These are phyloP conservation scores for Penicillium brevicompactum DNA, from an alignment of 2,329 filamentous ascomycete species.

Conservation along the genomic window DNA sequence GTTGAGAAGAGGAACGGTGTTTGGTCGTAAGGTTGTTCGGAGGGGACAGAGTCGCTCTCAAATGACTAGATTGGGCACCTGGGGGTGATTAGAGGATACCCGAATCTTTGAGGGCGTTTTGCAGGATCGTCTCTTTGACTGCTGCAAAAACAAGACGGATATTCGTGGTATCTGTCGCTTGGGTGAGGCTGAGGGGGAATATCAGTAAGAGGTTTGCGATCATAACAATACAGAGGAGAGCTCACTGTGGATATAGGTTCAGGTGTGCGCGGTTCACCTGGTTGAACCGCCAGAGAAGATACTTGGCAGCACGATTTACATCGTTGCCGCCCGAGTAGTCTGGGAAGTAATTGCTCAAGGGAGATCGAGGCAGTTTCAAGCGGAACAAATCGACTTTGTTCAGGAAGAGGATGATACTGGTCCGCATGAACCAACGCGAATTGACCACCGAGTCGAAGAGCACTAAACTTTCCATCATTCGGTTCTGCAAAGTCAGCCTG, in stretches of 20 bases:
- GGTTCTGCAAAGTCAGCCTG: constrained; percentile 67
- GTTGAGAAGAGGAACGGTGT: constrained; percentile 5
- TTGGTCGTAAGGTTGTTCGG: constrained; percentile 2
- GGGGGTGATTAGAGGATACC: constrained; percentile 70
- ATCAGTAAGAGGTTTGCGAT: constrained; percentile 11
- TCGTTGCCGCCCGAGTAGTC: constrained; percentile 98
- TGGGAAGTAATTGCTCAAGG: constrained; percentile 91
- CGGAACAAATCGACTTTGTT: constrained; percentile 99
- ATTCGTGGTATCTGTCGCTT: constrained; percentile 98
- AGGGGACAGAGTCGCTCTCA: background rate
- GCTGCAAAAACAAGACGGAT: constrained; percentile 97
- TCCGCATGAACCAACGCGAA: constrained; percentile 98
- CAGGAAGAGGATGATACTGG: constrained; percentile 96
- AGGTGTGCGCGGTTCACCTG: constrained; percentile 96
- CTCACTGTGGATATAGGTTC: constrained; percentile 96
- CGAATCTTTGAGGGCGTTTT: constrained; percentile 97
- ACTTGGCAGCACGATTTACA: constrained; percentile 97
- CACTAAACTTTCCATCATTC: constrained; percentile 98
- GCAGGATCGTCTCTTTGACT: constrained; percentile 97
- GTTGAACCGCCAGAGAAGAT: constrained; percentile 96
- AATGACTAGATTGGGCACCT: constrained; percentile 3
- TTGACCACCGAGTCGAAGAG: constrained; percentile 99
- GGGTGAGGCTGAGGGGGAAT: constrained; percentile 73
- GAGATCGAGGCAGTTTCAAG: constrained; percentile 85
- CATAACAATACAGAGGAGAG: constrained; percentile 25